Conservation (phyloP, 805 yeast species). For the Zygosaccharomyces pseudorouxii region DNA sequence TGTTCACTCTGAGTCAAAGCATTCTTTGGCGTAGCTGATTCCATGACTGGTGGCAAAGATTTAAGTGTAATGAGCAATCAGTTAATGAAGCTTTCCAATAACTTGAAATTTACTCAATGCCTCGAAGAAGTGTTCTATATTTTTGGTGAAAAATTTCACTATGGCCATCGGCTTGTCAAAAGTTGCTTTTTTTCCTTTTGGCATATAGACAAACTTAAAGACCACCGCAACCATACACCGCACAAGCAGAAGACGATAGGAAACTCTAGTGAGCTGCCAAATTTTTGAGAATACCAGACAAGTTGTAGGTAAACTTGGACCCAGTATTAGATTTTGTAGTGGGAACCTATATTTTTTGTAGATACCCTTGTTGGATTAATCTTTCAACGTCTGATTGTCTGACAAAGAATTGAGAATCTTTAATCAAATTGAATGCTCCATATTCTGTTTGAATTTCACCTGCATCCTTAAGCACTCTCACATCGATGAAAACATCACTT, state of each 20-base stretch:
- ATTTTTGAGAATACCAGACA: not conserved
- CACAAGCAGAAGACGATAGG: not conserved
- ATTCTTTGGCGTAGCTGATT: conserved; percentile 64
- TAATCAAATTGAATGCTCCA: conserved; percentile 89
- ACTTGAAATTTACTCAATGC: not conserved
- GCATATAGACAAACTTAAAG: not conserved
- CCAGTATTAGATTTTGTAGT: not conserved
- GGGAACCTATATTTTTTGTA: conserved; percentile 56
- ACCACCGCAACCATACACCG: conserved; percentile 5
- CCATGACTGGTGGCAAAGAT: conserved; percentile 1
- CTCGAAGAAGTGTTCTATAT: not conserved
- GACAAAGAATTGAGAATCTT: conserved; percentile 91
- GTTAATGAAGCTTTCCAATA: not conserved
- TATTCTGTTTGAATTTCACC: conserved; percentile 98
- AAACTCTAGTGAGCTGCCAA: not conserved
- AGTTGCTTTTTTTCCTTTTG: not conserved
- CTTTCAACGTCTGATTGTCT: conserved; percentile 92
- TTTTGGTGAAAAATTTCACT: conserved; percentile 3
- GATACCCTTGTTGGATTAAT: conserved; percentile 86
- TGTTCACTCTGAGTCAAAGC: conserved; percentile 71
- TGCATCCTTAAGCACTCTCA: conserved; percentile 86
- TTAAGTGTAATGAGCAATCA: not conserved
- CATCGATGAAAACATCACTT: conserved; percentile 85
- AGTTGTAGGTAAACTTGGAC: not conserved
- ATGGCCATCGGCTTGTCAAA: not conserved